These are phyloP conservation scores for Citrus australasica DNA, from an alignment of 345 rosid genomes.

Conservation along the genomic window DNA sequence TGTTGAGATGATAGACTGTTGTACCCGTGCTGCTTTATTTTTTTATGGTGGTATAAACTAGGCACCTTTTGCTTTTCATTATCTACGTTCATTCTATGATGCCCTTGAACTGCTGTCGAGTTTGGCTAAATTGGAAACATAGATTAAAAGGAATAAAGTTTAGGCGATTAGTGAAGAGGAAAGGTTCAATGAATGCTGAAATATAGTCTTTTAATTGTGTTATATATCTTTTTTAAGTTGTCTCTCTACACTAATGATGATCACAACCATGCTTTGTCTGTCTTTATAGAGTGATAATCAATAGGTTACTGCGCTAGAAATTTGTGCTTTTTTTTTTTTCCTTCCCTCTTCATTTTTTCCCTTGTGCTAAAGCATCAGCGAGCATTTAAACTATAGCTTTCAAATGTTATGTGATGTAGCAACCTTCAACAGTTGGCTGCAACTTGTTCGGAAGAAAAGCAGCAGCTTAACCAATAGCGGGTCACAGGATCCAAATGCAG, in stretches of 20 bases:
- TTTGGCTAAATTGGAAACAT: background rate
- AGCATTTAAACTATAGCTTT: background rate
- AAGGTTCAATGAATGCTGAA: background rate
- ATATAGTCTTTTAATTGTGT: background rate
- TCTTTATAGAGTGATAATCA: background rate
- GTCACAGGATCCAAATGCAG: background rate
- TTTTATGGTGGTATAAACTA: background rate
- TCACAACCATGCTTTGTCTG: constrained; percentile 10
- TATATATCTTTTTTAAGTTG: background rate
- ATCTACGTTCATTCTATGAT: background rate
- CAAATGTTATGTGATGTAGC: background rate
- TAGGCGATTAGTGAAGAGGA: background rate
- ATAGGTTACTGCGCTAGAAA: background rate
- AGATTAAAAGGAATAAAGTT: background rate
- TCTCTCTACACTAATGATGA: background rate
- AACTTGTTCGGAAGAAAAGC: background rate
- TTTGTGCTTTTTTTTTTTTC: background rate
- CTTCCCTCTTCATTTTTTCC: background rate
- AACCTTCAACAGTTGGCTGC: background rate
- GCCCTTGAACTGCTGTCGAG: background rate
- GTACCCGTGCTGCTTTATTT: background rate
- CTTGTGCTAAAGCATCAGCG: background rate
- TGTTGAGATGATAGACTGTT: background rate
- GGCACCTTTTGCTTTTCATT: background rate
- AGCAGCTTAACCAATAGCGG: background rate